These are phyloP conservation scores for Leccinum barrowsii DNA, from an alignment of 768 basidiomycete genomes.

Conservation along the genomic window DNA sequence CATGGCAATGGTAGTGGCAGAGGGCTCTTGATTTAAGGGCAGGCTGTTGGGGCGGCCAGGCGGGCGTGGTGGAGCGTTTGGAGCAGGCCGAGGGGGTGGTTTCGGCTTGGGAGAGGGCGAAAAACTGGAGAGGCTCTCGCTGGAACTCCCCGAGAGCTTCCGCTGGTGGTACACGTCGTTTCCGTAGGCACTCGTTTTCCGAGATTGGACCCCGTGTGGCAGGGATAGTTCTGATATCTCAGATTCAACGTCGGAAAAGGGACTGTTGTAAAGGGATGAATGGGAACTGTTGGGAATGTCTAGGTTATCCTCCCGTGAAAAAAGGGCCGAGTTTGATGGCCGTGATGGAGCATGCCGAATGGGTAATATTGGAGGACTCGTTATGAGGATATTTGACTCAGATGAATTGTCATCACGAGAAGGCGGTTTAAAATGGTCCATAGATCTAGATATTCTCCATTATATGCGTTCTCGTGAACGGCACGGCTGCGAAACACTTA, in stretches of 20 bases:
- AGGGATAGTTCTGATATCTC: constrained; percentile 23
- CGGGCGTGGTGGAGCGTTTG: constrained; percentile 19
- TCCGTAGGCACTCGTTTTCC: neutral
- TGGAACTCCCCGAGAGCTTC: constrained; percentile 22
- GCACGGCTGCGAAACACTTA: constrained; percentile 3
- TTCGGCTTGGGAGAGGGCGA: constrained; percentile 16
- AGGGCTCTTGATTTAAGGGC: neutral
- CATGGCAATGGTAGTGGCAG: neutral
- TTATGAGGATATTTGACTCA: constrained; percentile 25
- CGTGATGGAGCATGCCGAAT: constrained; percentile 20
- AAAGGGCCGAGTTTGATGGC: constrained; percentile 15
- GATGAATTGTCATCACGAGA: constrained; percentile 14
- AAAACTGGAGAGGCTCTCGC: constrained; percentile 12
- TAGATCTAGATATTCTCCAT: constrained; percentile 1
- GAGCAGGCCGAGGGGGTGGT: constrained; percentile 21
- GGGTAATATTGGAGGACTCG: constrained; percentile 19
- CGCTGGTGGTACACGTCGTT: constrained; percentile 7
- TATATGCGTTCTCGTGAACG: neutral
- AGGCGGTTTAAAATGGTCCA: constrained; percentile 22
- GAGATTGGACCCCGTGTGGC: constrained; percentile 3
- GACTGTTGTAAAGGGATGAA: constrained; percentile 21
- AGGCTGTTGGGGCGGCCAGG: constrained; percentile 14
- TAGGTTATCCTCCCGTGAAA: constrained; percentile 18
- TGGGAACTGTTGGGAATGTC: constrained; percentile 19
- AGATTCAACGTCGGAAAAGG: constrained; percentile 31